Conservation (phyloP, 805 yeast genomes). For the Spencermartinsiella europaea region DNA sequence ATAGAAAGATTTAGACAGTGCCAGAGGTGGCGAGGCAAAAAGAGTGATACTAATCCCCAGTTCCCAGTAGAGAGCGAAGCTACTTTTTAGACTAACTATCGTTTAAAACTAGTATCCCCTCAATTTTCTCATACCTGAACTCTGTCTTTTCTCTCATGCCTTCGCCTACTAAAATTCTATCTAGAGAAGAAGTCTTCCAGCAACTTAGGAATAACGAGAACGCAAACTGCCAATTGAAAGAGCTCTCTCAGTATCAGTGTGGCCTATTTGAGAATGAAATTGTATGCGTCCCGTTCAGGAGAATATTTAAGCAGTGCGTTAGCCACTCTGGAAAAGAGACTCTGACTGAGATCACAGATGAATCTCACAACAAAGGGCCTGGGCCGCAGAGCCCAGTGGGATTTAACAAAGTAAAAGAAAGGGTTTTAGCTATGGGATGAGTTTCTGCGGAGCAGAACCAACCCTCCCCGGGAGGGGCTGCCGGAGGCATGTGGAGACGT, state of each 20-base stretch:
- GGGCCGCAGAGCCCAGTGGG: neutral
- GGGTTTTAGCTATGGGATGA: neutral
- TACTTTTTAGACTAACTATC: no score
- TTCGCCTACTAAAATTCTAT: constrained; percentile 18
- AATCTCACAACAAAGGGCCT: neutral
- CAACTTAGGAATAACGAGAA: constrained; percentile 8
- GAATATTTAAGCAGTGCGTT: constrained; percentile 23
- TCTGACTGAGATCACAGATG: neutral
- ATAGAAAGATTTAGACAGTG: no score
- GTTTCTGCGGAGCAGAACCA: neutral
- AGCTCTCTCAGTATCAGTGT: constrained; percentile 29
- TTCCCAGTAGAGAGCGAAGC: no score
- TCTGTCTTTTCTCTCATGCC: no score
- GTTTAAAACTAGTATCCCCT: no score
- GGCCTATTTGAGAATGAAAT: constrained; percentile 20
- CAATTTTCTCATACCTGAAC: no score
- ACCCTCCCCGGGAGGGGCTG: no score
- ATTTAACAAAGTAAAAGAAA: neutral
- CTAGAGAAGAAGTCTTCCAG: constrained; percentile 3
- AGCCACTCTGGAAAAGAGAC: neutral
- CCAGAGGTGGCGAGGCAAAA: no score
- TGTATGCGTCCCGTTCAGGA: constrained; percentile 25
- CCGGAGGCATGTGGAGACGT: no score
- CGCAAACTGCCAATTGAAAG: constrained; percentile 22
- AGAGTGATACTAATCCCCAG: no score